phyloP scores from a whole-genome alignment of 176 grass and related monocot genomes.

The Tillandsia fasciculata region DNA sequence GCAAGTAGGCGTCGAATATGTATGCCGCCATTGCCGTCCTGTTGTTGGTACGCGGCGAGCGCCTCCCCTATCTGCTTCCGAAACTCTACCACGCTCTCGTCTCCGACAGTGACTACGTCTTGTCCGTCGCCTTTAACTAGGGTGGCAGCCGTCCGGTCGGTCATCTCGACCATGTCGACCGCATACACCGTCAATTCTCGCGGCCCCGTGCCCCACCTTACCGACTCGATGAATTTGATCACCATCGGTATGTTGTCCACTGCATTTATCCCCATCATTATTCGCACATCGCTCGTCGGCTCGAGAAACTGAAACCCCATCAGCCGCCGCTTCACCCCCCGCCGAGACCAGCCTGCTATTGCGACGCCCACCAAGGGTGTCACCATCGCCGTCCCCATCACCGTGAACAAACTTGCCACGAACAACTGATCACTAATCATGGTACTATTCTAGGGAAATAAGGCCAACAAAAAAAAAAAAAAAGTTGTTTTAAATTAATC shows the following conservation, averaged over 20 bases:
- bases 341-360: constrained; percentile 42
- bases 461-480: too few species aligned
- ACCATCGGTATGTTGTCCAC: constrained; percentile 46
- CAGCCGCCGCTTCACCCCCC: constrained; percentile 35
- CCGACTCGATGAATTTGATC: constrained; percentile 39
- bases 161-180: constrained; percentile 68
- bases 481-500: too few species aligned
- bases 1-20: constrained; percentile 40
- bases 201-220: constrained; percentile 38
- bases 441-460: constrained; percentile 10
- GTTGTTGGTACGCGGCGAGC: constrained; percentile 33
- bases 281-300: constrained; percentile 31
- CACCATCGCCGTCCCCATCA: constrained; percentile 38
- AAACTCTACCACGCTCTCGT: constrained; percentile 58
- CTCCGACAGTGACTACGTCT: constrained; percentile 47
- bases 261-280: constrained; percentile 45
- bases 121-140: constrained; percentile 40
- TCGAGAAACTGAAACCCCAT: constrained; percentile 70
- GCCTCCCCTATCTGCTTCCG: constrained; percentile 52
- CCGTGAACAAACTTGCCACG: constrained; percentile 46
- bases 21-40: constrained; percentile 17
- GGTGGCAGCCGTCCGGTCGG: constrained; percentile 42
- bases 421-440: constrained; percentile 59
- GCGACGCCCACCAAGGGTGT: constrained; percentile 43
- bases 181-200: constrained; percentile 40